Conservation (phyloP, 129 eudicot species). For the Artemisia tridentata region DNA sequence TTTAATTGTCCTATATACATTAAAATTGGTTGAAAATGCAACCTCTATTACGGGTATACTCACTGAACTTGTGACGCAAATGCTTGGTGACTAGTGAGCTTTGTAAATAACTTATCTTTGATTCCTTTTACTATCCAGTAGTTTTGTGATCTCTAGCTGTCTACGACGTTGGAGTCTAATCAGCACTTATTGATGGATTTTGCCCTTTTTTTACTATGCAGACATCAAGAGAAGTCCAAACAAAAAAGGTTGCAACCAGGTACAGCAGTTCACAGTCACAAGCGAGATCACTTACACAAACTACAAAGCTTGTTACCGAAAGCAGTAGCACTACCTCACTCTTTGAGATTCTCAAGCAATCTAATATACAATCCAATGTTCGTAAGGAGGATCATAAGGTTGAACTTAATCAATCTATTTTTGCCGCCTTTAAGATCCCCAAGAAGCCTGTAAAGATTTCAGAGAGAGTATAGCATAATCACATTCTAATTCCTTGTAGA, state of each 20-base stretch:
- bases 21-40: no score
- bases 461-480: conserved; percentile 42
- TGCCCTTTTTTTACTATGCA: conserved; percentile 28
- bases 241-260: conserved; percentile 49
- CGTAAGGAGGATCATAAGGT: conserved; percentile 31
- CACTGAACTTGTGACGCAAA: no score
- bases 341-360: conserved; percentile 64
- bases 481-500: neutral
- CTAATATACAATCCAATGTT: conserved; percentile 38
- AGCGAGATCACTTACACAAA: conserved; percentile 41
- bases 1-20: no score
- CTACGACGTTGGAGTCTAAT: no score
- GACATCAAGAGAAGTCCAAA: conserved; percentile 45
- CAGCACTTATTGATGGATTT: no score
- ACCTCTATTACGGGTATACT: no score
- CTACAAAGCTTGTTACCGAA: conserved; percentile 33
- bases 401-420: conserved; percentile 50
- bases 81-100: no score
- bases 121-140: no score
- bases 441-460: conserved; percentile 56
- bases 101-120: no score
- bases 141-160: no score
- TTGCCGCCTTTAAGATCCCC: conserved; percentile 67
- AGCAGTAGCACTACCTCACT: conserved; percentile 42
- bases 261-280: conserved; percentile 65